Evolutionary conservation across 1,284 basidiomycete genomes (phyloP).

Genomic region (Trametes hirsuta): DNA sequence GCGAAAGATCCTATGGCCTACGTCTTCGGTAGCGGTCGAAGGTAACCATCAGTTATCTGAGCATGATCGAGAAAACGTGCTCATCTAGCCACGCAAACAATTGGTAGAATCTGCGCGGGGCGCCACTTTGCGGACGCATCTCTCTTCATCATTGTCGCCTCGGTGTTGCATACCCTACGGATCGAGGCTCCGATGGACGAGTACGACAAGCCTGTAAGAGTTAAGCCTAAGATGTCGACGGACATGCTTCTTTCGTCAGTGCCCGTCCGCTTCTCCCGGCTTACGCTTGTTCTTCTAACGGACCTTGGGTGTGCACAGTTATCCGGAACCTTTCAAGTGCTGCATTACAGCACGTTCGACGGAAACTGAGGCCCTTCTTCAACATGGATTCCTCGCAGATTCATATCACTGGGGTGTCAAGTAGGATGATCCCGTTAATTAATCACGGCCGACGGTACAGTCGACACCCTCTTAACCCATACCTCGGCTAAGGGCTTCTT

Average conservation of each 20-base stretch:
- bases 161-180: constrained; percentile 22
- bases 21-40: constrained; percentile 19
- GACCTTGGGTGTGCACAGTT: background rate
- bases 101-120: constrained; percentile 24
- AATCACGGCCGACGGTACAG: no score
- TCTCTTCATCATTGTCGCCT: constrained; percentile 27
- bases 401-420: constrained; percentile 13
- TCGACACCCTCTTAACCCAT: no score
- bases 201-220: constrained; percentile 2
- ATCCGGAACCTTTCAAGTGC: constrained; percentile 22
- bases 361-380: background rate
- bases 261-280: no score
- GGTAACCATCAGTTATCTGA: constrained; percentile 2
- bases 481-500: no score
- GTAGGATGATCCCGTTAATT: background rate
- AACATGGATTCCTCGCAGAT: background rate
- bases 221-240: constrained; percentile 3
- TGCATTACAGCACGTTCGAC: constrained; percentile 15
- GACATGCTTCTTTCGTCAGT: constrained; percentile 11
- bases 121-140: constrained; percentile 24
- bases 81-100: background rate
- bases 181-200: constrained; percentile 15
- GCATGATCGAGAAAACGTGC: background rate
- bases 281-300: background rate
- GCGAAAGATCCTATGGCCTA: constrained; percentile 14